Conservation (phyloP, 2,329 filamentous ascomycete species). For the Fusarium chlamydosporum region DNA sequence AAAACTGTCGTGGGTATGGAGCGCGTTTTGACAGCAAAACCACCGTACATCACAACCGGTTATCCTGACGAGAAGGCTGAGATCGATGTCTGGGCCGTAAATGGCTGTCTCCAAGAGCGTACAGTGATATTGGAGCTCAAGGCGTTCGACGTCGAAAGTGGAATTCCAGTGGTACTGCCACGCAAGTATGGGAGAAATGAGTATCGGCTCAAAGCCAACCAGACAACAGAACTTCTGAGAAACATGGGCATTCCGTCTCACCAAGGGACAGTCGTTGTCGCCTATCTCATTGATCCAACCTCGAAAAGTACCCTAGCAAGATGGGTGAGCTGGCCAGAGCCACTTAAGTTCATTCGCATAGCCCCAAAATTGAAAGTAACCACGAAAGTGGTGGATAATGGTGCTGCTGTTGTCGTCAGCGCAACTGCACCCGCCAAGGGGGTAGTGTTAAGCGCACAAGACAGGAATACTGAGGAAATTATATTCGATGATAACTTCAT, state of each 20-base stretch:
- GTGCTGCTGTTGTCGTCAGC: background rate
- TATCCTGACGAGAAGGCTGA: slow-evolving; percentile 7
- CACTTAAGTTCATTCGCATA: slow-evolving; percentile 1
- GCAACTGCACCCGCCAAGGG: slow-evolving; percentile 1
- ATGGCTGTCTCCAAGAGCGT: background rate
- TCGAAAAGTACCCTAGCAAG: background rate
- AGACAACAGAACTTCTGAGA: background rate
- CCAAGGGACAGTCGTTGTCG: background rate
- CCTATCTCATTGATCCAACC: background rate
- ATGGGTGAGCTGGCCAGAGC: slow-evolving; percentile 26
- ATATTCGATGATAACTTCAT: slow-evolving; percentile 1
- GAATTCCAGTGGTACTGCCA: fast-evolving
- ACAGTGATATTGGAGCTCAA: background rate
- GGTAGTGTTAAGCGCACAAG: background rate
- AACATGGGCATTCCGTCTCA: background rate
- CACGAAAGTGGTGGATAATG: fast-evolving
- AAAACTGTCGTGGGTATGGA: slow-evolving; percentile 9
- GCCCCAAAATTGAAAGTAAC: background rate
- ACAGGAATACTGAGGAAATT: fast-evolving
- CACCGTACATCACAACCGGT: slow-evolving; percentile 16
- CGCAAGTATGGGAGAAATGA: fast-evolving
- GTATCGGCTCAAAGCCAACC: background rate
- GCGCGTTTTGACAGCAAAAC: background rate
- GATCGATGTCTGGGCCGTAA: slow-evolving; percentile 1
- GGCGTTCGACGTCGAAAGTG: background rate